Percentiles rank a stretch among this genome's conserved stretches.
These are phyloP conservation scores for Pythium dissotocum DNA, from an alignment of 352 stramenopile species.

Conservation along the genomic window DNA sequence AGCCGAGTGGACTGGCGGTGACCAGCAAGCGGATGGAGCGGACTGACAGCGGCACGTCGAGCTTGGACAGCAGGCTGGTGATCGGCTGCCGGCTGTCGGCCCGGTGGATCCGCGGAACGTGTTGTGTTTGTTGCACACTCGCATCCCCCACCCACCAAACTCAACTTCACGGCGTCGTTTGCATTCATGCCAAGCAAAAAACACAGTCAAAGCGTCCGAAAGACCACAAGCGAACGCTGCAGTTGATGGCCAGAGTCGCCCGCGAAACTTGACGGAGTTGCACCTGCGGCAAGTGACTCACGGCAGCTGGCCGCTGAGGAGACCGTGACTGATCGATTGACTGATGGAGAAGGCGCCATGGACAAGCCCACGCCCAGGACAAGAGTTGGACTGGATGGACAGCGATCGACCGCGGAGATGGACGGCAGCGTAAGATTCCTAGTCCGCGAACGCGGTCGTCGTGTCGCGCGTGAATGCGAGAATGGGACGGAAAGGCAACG, in stretches of 20 bases:
- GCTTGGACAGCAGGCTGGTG: background rate
- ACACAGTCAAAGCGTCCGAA: background rate
- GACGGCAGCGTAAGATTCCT: background rate
- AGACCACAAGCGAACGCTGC: background rate
- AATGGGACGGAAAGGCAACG: background rate
- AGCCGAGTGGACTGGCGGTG: background rate
- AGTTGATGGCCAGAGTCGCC: background rate
- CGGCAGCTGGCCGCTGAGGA: background rate
- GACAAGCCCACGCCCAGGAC: slow-evolving; percentile 1
- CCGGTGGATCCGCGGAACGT: slow-evolving; percentile 3
- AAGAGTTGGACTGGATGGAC: slow-evolving; percentile 3
- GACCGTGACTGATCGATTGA: slow-evolving; percentile 4
- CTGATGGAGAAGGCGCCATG: background rate
- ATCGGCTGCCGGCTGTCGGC: background rate
- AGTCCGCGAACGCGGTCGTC: background rate
- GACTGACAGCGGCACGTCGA: background rate
- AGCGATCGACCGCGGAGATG: background rate
- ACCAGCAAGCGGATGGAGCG: background rate
- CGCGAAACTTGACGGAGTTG: background rate
- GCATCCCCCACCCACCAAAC: background rate
- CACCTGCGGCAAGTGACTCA: background rate
- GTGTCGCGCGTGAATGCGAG: slow-evolving; percentile 14
- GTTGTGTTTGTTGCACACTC: background rate
- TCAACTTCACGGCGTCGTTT: background rate
- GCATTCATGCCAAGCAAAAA: background rate